phyloP scores from a whole-genome alignment of 805 yeast species.

The Candida railenensis region DNA sequence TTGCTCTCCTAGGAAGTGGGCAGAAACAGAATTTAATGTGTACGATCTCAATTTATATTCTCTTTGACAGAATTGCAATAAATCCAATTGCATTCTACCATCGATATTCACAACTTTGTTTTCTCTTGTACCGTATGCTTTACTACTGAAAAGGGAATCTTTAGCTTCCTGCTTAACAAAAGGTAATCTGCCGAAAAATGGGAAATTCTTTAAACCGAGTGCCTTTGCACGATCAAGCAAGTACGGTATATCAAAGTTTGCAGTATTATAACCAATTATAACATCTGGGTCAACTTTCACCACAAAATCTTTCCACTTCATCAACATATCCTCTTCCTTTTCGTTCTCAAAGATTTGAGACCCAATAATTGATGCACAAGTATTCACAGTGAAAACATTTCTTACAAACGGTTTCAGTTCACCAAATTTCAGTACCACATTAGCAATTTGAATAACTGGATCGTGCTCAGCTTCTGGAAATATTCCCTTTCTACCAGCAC shows the following conservation, averaged over 20 bases:
- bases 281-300: conserved; percentile 90
- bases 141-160: conserved; percentile 83
- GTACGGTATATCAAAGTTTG: conserved; percentile 95
- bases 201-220: conserved; percentile 63
- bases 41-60: conserved; percentile 94
- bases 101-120: conserved; percentile 89
- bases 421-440: conserved; percentile 84
- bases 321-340: conserved; percentile 78
- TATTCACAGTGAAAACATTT: conserved; percentile 88
- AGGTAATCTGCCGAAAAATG: conserved; percentile 79
- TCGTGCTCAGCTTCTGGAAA: conserved; percentile 95
- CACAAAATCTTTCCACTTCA: conserved; percentile 84
- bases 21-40: conserved; percentile 92
- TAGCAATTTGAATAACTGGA: conserved; percentile 96
- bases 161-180: conserved; percentile 72
- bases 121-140: conserved; percentile 95
- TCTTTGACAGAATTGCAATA: conserved; percentile 88
- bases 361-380: conserved; percentile 93
- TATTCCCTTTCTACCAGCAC: conserved; percentile 96
- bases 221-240: conserved; percentile 83
- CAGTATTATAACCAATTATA: conserved; percentile 91
- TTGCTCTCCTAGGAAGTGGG: conserved; percentile 90
- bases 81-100: conserved; percentile 93
- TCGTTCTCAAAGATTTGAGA: conserved; percentile 78
- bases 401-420: conserved; percentile 86